A percentile compares a stretch with the other conserved stretches of the same genome.
phyloP scores from a whole-genome alignment of 352 stramenopile species.

The Albugo candida region DNA sequence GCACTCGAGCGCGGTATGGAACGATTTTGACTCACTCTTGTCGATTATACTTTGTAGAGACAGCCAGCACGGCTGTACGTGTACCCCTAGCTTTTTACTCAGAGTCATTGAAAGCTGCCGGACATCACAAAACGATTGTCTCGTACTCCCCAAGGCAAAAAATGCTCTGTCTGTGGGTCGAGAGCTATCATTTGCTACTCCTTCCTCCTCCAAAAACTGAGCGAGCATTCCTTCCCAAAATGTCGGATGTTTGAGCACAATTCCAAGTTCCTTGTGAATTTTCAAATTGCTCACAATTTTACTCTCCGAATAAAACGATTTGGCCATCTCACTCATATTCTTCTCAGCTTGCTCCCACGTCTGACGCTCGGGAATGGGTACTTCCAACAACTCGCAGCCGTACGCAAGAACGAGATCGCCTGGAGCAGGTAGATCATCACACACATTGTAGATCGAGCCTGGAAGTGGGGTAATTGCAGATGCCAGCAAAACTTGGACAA shows the following conservation, averaged over 20 bases:
- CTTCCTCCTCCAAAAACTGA: constrained; percentile 58
- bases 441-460: constrained; percentile 76
- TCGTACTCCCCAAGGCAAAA: constrained; percentile 20
- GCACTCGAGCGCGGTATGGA: no score
- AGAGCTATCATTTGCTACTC: neutral
- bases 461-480: constrained; percentile 35
- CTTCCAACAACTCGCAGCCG: constrained; percentile 43
- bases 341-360: constrained; percentile 51
- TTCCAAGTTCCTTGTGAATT: constrained; percentile 57
- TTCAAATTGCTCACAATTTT: constrained; percentile 57
- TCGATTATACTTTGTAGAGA: no score
- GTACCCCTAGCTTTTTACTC: constrained; percentile 24
- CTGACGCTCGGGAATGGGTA: constrained; percentile 24
- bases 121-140: constrained; percentile 47
- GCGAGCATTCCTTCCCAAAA: constrained; percentile 68
- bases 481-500: constrained; percentile 52
- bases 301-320: constrained; percentile 73
- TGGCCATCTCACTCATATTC: constrained; percentile 73
- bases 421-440: constrained; percentile 73
- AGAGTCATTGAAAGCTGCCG: constrained; percentile 50
- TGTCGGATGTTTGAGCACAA: constrained; percentile 45
- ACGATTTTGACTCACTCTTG: no score
- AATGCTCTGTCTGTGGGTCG: neutral
- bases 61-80: constrained; percentile 55
- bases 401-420: constrained; percentile 60